phyloP scores from a whole-genome alignment of 2,329 filamentous ascomycete species.

The Alternaria sp. region DNA sequence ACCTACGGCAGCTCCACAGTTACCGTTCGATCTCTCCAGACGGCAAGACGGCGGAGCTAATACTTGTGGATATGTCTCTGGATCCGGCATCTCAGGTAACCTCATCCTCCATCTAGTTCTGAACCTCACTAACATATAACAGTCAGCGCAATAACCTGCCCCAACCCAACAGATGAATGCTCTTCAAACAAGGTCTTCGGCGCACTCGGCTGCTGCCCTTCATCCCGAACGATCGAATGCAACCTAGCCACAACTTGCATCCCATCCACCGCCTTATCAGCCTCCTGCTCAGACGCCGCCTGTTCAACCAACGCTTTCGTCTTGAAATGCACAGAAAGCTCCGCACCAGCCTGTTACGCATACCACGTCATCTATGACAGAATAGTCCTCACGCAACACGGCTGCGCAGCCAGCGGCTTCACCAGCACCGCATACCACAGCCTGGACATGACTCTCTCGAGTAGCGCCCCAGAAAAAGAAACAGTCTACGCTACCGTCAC shows the following conservation, averaged over 20 bases:
- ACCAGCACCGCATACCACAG: conserved; percentile 27
- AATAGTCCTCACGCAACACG: conserved; percentile 40
- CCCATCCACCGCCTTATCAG: conserved; percentile 27
- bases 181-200: conserved; percentile 42
- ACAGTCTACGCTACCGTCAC: conserved; percentile 13
- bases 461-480: neutral
- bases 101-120: neutral
- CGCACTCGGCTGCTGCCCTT: conserved; percentile 45
- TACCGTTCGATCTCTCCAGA: conserved; percentile 34
- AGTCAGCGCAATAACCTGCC: conserved; percentile 42
- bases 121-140: neutral
- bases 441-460: conserved; percentile 2
- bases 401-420: conserved; percentile 31
- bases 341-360: conserved; percentile 34
- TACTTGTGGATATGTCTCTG: conserved; percentile 43
- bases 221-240: conserved; percentile 27
- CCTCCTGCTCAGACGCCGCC: conserved; percentile 32
- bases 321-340: conserved; percentile 37
- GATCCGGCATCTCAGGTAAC: conserved; percentile 27
- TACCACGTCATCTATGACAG: conserved; percentile 34
- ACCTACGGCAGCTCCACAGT: conserved; percentile 35
- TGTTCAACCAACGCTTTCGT: conserved; percentile 35
- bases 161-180: conserved; percentile 32
- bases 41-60: conserved; percentile 27
- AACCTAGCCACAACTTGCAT: conserved; percentile 43